Evolutionary conservation across 257 asterid genomes (phyloP), one percentile per base, ranked within the genome.

Genomic region (Solanum chmielewskii): DNA sequence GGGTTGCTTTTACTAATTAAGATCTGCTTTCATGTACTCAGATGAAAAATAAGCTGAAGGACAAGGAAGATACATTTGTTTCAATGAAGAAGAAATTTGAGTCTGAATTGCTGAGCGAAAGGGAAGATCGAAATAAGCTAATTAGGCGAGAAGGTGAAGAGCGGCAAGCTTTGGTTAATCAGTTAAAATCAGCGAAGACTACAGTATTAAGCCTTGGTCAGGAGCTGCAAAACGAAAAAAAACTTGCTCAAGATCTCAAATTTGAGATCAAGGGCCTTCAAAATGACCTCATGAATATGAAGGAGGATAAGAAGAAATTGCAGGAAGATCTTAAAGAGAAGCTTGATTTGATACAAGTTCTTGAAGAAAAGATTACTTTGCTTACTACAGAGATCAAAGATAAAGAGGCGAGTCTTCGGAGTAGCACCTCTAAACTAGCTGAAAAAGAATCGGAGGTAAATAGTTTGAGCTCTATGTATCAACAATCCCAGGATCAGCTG

Each of bases 1-100:
- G 49, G 77, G 88, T 56, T 85, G 70, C 81, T 84, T 60, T 66
- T 62, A 76, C 83, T 83, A 42, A 83, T 35, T 49, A 89, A 45
- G 74, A 84, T 86, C 86, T 86, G 81, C 68, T 85, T 78, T 87
- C 41, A 74, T 83, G 60, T 86, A n/a, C 37, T 47, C 91, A 96
- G 99, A 90, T 96, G 96, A 92, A 88, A 62, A 88, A 47, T 87
- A 77, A 93, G 88, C 90, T 95, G 88, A 89, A 89, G 88, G 95
- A 92, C 78, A 93, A 94, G 77, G 94, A 93, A 81, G 91, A 91
- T 11, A 89, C 91, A 74, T 88, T 93, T 56, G 74, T 87, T 86
- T 91, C 92, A 60, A 90, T 92, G 88, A 89, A 90, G 92, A 91
- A 88, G 87, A 90, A 91, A 87, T 84, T 89, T 15, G 93, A 92